Evolutionary conservation across 352 stramenopile genomes (phyloP).

Genomic region (Phytopythium oedochilum): DNA sequence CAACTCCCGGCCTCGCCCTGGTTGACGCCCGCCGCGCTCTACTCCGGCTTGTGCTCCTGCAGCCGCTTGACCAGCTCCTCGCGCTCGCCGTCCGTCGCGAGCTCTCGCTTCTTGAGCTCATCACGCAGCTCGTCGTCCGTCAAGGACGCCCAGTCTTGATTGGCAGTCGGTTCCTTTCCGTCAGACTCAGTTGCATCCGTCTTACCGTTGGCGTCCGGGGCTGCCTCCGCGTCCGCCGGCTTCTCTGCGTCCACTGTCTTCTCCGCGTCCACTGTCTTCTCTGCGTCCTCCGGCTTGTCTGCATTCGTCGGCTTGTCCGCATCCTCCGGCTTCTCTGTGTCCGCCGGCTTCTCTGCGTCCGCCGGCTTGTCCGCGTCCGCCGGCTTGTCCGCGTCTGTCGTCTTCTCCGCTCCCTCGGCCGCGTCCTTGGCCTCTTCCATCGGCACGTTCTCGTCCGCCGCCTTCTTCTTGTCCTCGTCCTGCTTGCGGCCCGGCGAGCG

Average conservation of each 20-base stretch:
- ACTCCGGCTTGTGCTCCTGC: conserved; percentile 10
- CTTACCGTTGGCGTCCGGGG: conserved; percentile 15
- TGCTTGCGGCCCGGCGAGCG: conserved; percentile 7
- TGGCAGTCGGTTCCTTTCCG: conserved; percentile 7
- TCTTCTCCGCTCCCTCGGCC: conserved; percentile 1
- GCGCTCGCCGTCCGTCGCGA: conserved; percentile 11
- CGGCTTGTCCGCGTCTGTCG: conserved; percentile 6
- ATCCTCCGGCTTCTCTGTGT: conserved; percentile 2
- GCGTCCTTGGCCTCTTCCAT: conserved; percentile 6
- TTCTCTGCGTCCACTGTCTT: conserved; percentile 8
- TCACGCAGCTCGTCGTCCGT: conserved; percentile 20
- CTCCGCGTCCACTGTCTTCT: conserved; percentile 7
- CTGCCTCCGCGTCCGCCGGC: conserved; percentile 8
- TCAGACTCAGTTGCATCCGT: conserved; percentile 13
- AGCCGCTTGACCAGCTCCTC: conserved; percentile 8
- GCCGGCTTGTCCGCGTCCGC: conserved; percentile 7
- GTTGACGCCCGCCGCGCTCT: conserved; percentile 3
- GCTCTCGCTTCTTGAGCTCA: conserved; percentile 10
- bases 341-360: background rate
- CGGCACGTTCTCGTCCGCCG: conserved; percentile 13
- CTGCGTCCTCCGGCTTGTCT: conserved; percentile 8
- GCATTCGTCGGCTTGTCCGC: conserved; percentile 8
- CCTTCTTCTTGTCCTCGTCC: conserved; percentile 10
- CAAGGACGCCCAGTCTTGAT: conserved; percentile 16
- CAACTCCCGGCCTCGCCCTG: background rate